Conservation (phyloP, 306 rosid species). For the Styphnolobium japonicum region DNA sequence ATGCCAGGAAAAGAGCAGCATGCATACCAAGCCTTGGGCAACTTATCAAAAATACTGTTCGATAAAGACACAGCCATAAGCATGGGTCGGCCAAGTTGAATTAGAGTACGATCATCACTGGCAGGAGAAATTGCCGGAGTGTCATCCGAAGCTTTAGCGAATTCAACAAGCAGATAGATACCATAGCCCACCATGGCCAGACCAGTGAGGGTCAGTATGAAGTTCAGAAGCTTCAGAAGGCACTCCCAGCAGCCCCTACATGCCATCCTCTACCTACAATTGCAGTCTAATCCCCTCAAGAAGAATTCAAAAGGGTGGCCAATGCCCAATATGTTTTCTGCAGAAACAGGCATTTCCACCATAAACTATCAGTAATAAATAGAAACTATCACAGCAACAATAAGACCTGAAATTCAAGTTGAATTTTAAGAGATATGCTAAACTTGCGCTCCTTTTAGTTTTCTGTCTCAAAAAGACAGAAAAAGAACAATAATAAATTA, state of each 20-base stretch:
- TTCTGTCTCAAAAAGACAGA: background rate
- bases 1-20: slow-evolving; percentile 2
- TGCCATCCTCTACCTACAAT: slow-evolving; percentile 56
- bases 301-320: slow-evolving; percentile 31
- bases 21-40: slow-evolving; percentile 83
- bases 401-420: background rate
- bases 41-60: slow-evolving; percentile 44
- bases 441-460: background rate
- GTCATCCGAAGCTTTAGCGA: slow-evolving; percentile 37
- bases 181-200: slow-evolving; percentile 90
- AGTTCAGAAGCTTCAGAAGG: slow-evolving; percentile 83
- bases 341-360: slow-evolving; percentile 37
- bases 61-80: slow-evolving; percentile 64
- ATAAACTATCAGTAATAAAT: background rate
- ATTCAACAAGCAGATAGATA: slow-evolving; percentile 75
- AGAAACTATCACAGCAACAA: slow-evolving; percentile 7
- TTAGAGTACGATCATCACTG: slow-evolving; percentile 42
- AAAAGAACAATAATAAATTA: background rate
- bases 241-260: slow-evolving; percentile 93
- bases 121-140: slow-evolving; percentile 14
- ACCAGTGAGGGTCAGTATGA: slow-evolving; percentile 71
- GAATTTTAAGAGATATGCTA: background rate
- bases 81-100: slow-evolving; percentile 84
- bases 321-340: slow-evolving; percentile 31
- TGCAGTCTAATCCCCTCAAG: slow-evolving; percentile 30